phyloP scores from a whole-genome alignment of 345 rosid species.

The Rhizophora apiculata region DNA sequence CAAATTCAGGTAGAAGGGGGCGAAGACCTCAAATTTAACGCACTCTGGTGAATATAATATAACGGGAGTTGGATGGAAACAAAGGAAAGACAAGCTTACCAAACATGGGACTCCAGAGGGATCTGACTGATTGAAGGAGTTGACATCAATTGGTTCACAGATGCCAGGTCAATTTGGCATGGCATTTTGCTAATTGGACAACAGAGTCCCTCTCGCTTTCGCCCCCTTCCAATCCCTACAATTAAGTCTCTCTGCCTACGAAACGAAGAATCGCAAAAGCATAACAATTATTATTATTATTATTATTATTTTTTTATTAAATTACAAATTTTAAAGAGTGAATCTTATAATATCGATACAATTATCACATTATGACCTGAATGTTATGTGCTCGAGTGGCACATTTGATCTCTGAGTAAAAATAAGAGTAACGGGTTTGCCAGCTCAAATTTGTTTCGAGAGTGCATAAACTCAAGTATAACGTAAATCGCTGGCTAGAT shows the following conservation, averaged over 20 bases:
- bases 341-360: no score
- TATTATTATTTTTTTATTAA: background rate
- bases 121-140: background rate
- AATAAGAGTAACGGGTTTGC: background rate
- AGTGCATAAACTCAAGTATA: background rate
- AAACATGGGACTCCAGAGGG: background rate
- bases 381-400: no score
- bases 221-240: background rate
- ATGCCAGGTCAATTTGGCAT: conserved; percentile 1
- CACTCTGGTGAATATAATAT: no score
- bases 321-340: no score
- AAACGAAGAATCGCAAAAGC: conserved; percentile 19
- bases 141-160: conserved; percentile 5
- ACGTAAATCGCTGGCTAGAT: background rate
- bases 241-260: conserved; percentile 12
- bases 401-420: no score
- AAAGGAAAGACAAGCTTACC: background rate
- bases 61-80: no score
- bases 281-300: no score
- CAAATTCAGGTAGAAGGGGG: no score
- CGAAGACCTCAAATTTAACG: no score
- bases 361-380: no score
- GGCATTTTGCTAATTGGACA: background rate
- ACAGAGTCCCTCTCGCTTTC: background rate
- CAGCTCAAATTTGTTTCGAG: conserved; percentile 13